Base-by-base conservation (phyloP, 345 rosid species). In the Syzygium aqueum region DNA sequence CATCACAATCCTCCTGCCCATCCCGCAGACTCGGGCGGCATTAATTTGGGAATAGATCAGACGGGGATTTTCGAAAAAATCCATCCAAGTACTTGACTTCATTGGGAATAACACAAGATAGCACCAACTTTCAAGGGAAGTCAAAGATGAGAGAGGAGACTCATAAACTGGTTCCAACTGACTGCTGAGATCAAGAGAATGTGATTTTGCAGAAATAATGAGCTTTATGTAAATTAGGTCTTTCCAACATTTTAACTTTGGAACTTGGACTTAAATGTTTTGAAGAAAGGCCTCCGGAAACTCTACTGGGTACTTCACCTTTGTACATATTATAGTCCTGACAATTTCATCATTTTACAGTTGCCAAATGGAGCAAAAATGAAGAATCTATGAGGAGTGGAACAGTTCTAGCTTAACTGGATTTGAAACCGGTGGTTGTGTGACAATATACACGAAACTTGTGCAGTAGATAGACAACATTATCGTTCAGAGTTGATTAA, bases 1-100 rank as follows among this genome's bases (percentile, higher is more conserved):
- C 92, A 90, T 82, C 97, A 92, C 30, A 89, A 91, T 77, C 91
- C 93, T 78, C 95, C 93, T 28, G 59, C 28, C 65, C 46, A 59
- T 57, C 61, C 90, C 57, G 25, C 87, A n/a, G 51, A 82, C 56
- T 52, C 88, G 1, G 40, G 80, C 7, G 61, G 82, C 87, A 43
- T 51, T 54, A 91, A 87, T 84, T 86, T 91, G 51, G 94, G 95
- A 56, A 78, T 94, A 30, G 95, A 95, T 77, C 85, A 84, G 86
- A n/a, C 11, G 23, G 92, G 93, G 14, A 92, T 94, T 61, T 94
- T 94, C 56, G 86, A 87, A 6, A 93, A 89, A 15, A 88, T 91
- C 77, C 90, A 51, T 84, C 84, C 11, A 11, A 30, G 61, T 21
- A 51, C 87, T 28, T 85, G 83, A 89, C 84, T 65, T 88, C 77